Base-by-base conservation (phyloP, 192 early-diverging fungal species). In the Lobosporangium transversale region DNA sequence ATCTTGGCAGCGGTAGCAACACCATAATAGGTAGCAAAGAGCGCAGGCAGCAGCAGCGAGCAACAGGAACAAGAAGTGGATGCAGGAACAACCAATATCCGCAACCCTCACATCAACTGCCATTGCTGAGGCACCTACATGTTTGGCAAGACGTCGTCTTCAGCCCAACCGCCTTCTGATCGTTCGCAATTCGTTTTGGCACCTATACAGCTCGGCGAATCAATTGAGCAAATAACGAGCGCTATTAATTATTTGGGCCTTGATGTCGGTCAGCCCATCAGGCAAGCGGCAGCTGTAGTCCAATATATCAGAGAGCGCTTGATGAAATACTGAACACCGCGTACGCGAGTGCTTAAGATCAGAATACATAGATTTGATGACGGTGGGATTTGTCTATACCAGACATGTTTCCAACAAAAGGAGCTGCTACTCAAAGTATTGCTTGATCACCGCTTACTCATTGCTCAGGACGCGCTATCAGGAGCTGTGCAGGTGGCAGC, bases 381-480 rank as follows among this genome's bases (percentile, higher is more conserved):
- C 73, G 0, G 65, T 76, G 1, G 73, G 73, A 67, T 76, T 12
- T 76, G 73, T 35, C 59, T 76, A 0, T 56, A 76, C 12, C 73
- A 76, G 31, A 59, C 65, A 10, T 76, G 73, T 37, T 76, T 57
- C 40, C 73, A 76, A n/a, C 11, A 23, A 24, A 76, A 76, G 21
- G 73, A 67, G 44, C 4, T 30, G 0, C 24, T 76, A 14, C 36
- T 76, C 4, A 23, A 6, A 18, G 59, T 67, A 8, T 10, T 76
- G 0, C 56, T 76, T 26, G 65, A 76, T 14, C 59, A 76, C 35
- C 64, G 73, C 4, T 31, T 67, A 5, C 31, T 76, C 29, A 61
- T 76, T 17, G 73, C 73, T 8, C 73, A 76, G 37, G 73, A 76
- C 51, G 73, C 73, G 11, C 44, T 76, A 11, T 55, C 73, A 23